Evolutionary conservation across 2,329 filamentous ascomycete species (phyloP).

Genomic region (Fusarium globosum): DNA sequence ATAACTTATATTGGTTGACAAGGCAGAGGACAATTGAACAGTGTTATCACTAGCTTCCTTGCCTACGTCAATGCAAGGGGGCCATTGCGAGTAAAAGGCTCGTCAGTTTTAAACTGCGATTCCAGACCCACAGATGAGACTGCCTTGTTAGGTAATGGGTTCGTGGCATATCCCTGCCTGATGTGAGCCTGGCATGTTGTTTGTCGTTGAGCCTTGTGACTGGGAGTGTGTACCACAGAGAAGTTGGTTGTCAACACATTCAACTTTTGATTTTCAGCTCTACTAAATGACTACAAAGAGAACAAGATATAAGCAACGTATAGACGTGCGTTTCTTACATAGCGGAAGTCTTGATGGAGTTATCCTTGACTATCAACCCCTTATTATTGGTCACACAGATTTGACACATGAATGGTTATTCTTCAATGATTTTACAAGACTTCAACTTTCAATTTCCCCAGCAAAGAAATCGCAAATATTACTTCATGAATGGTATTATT

Average conservation of each 20-base stretch:
- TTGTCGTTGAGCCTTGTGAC: background rate
- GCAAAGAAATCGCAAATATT: background rate
- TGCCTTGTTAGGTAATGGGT: background rate
- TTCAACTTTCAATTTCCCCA: too few species aligned
- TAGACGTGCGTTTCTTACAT: accelerated
- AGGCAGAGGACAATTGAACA: background rate
- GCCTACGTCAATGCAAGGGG: accelerated
- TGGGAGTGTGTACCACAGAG: background rate
- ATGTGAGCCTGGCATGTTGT: background rate
- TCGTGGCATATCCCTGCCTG: background rate
- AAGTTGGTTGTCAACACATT: accelerated
- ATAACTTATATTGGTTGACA: too few species aligned
- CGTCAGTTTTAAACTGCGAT: background rate
- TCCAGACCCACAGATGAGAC: accelerated
- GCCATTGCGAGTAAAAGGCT: background rate
- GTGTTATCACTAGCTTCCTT: background rate
- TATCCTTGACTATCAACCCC: background rate
- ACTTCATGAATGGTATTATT: background rate
- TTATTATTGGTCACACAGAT: too few species aligned
- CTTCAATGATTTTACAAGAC: background rate
- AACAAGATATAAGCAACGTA: accelerated
- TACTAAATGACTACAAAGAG: accelerated
- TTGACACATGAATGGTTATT: accelerated
- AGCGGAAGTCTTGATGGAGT: accelerated
- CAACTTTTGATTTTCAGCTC: background rate